Percentiles rank a stretch among this genome's conserved stretches.
Conservation (phyloP, 129 eudicot species). For the Ambrosia artemisiifolia region DNA sequence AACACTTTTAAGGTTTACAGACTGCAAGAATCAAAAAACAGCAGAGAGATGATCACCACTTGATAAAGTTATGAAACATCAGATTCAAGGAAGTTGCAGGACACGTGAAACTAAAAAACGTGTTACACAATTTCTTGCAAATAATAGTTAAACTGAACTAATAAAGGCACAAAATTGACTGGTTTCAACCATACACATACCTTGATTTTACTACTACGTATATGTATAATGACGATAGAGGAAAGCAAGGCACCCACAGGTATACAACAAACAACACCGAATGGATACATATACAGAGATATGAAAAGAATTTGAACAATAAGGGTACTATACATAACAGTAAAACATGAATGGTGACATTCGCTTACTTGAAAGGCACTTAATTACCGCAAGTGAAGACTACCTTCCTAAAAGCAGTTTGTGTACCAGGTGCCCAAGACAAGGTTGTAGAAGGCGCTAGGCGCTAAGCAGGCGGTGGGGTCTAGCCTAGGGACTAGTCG, state of each 20-base stretch:
- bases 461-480: too few species aligned
- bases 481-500: too few species aligned
- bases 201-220: not conserved
- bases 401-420: too few species aligned
- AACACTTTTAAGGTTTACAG: slow-evolving; percentile 65
- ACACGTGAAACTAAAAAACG: not conserved
- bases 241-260: not conserved
- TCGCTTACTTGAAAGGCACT: too few species aligned
- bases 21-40: slow-evolving; percentile 41
- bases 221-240: not conserved
- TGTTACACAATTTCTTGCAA: not conserved
- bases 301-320: not conserved
- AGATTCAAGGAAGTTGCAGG: slow-evolving; percentile 20
- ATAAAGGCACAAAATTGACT: not conserved
- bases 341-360: not conserved
- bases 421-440: too few species aligned
- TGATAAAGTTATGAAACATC: not conserved
- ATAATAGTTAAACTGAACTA: not conserved
- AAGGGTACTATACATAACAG: not conserved
- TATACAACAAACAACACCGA: not conserved
- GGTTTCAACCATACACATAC: slow-evolving; percentile 6
- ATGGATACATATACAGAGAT: not conserved
- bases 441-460: too few species aligned
- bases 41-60: not conserved
- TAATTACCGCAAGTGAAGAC: too few species aligned